Evolutionary conservation across 2,329 filamentous ascomycete genomes (phyloP), one percentile per base, ranked within the genome.

Genomic region (Calonectria hawksworthii): DNA sequence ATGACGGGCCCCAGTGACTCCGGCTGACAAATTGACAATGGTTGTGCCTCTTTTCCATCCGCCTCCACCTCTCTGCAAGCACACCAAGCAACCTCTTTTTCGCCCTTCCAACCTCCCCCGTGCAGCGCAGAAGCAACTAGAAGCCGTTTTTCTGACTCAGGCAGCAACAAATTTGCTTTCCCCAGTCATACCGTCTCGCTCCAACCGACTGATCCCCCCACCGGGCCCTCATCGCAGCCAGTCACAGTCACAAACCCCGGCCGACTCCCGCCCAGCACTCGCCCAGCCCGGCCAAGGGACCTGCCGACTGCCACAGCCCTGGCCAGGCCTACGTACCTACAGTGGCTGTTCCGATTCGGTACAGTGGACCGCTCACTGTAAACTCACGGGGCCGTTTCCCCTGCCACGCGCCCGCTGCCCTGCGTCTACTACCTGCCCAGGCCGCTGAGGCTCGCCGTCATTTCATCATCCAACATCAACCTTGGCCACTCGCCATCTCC

Each of bases 81-180:
- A 64, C 54, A 69, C 59, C 66, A 44, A 64, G 44, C 63, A 66
- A 47, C 50, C 63, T 47, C 69, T 47, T 47, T 74, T 66, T 59
- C 65, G 41, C 68, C 68, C 51, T 66, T 68, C 65, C 56, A 73
- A 64, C 74, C 65, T 70, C 23, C 26, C 68, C 41, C 56, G 61
- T 34, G 68, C 71, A 78, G 79, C 56, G 23, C 56, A 70, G 68
- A 81, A 83, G 61, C 76, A 76, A 76, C 82, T 82, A 83, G 82
- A 83, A 82, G 68, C 66, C 68, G 68, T 77, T 70, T 81, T 80
- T 80, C 76, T 83, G 82, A 84, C 83, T 84, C 82, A 85, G 84
- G 84, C 84, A 84, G 79, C 82, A 82, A 84, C 72, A 73, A 61
- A 68, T 70, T 41, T 68, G 72, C 54, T 67, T 56, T 32, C 36